Base-by-base conservation (phyloP, 805 yeast species). In the Candida caryicola region DNA sequence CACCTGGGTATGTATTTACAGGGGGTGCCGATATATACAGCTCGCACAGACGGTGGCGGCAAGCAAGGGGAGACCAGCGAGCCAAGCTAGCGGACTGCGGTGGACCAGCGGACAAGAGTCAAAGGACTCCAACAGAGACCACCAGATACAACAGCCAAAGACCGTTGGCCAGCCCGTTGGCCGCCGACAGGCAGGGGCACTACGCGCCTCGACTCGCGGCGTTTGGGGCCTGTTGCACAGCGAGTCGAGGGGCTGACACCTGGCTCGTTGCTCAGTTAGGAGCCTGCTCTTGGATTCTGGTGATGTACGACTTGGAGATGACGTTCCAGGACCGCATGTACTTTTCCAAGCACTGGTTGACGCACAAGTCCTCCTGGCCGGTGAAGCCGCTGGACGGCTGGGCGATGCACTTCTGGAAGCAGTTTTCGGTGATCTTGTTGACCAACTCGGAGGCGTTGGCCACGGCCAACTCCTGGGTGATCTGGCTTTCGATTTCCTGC, bases 291-390 rank as follows among this genome's bases (percentile, higher is more conserved):
- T 83, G 89, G 51, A 87, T 84, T 60, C 95, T 77, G 19, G 77
- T 57, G 36, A 88, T 77, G 61, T 88, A 89, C 8, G 85, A 70
- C 57, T 79, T 81, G 9, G 95, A 85, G 30, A 90, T 73, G 38
- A 82, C 71, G 52, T 89, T 88, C 96, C 96, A 90, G 23, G 95
- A 80, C 60, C 84, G 77, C 91, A 89, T 82, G 62, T 86, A 90
- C 65, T 87, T 90, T 47, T 83, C 81, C 50, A 85, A 73, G 59
- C 98, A 90, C 59, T 81, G 83, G 42, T 73, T 77, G 33, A 86
- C 74, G 64, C 96, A 89, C 19, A 62, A 63, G 39, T 77, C 77
- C 52, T 89, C 88, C 5, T 66, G 71, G 2, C 69, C 48, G 34
- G 67, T 60, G 40, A 79, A 55, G 10, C 66, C 47, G 15, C 73